Base-by-base conservation (phyloP, 495 filamentous ascomycete genomes). In the Podospora tetraspora region DNA sequence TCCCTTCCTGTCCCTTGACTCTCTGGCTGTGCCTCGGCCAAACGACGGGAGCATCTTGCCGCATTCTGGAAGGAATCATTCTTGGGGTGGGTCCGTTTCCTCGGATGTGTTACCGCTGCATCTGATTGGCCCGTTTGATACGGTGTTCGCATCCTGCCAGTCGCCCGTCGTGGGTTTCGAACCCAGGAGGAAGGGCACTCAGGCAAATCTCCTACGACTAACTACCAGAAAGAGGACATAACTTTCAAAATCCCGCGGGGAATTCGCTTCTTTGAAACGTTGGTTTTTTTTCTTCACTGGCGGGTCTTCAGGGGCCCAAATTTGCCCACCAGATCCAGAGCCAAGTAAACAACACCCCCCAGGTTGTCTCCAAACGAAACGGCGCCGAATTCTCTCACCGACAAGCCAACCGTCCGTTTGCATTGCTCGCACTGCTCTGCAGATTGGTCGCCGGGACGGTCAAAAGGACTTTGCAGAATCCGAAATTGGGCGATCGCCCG, bases 171-270 rank as follows among this genome's bases (percentile, higher is more conserved):
- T 27, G 27, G 43, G 43, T 52, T n/a, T n/a, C 43, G 3, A 52
- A 52, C 16, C 37, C 37, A 43, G 19, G 37, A 4, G 32, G 1
- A 43, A 43, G 37, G 11, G 34, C 7, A 30, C 8, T 12, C 25
- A 3, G 25, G 25, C 43, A 52, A 52, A 52, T 52, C 19, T 52
- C 43, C 43, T 52, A n/a, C 43, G 43, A 52, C 29, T 27, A 27
- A 52, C 29, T 27, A 27, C 23, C 63, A 34, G 56, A 65, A 65
- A 58, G 13, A 57, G 63, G 63, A 19, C 63, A 59, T 22, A 65
- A 58, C 56, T 65, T 65, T 57, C 43, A 57, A 65, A 37, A 58
- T 8, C n/a, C 52, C 63, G 34, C 62, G 23, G 23, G 60, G 23
- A 52, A n/a, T 52, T 52, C 19, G 43, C 43, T 52, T 52, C 34